phyloP scores from a whole-genome alignment of 345 rosid species.

The Clausena lansium region DNA sequence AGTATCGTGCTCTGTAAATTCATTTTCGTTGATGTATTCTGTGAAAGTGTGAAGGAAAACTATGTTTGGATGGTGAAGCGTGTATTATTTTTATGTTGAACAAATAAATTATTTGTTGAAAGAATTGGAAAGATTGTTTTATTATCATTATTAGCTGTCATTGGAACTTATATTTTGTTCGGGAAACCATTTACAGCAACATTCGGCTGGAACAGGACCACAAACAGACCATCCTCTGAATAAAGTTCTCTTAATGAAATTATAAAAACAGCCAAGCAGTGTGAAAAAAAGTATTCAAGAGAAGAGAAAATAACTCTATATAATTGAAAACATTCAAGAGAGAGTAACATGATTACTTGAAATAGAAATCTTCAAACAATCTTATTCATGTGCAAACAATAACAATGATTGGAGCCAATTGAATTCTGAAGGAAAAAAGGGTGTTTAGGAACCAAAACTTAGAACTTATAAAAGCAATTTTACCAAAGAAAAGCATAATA shows the following conservation, averaged over 20 bases:
- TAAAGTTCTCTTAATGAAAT: too few relatives aligned
- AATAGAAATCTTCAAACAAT: neutral
- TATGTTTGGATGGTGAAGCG: neutral
- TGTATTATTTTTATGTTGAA: neutral
- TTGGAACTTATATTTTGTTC: neutral
- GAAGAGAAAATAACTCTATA: neutral
- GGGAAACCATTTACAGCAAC: neutral
- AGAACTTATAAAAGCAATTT: too few relatives aligned
- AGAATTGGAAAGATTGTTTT: neutral
- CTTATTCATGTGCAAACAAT: conserved; percentile 16
- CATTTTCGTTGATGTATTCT: conserved; percentile 6
- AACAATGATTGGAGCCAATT: neutral
- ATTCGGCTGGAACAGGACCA: neutral
- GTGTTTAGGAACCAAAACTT: too few relatives aligned
- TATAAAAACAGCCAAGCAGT: too few relatives aligned
- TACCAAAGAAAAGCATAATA: too few relatives aligned
- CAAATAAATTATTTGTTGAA: neutral
- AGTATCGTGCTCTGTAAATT: neutral
- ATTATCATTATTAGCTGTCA: neutral
- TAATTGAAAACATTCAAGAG: neutral
- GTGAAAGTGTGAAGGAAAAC: neutral
- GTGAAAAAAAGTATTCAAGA: too few relatives aligned
- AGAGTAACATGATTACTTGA: neutral
- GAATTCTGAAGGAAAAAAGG: too few relatives aligned
- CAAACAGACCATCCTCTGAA: neutral